Evolutionary conservation across 2,329 filamentous ascomycete genomes (phyloP).

Genomic region (Botrytis fabae): DNA sequence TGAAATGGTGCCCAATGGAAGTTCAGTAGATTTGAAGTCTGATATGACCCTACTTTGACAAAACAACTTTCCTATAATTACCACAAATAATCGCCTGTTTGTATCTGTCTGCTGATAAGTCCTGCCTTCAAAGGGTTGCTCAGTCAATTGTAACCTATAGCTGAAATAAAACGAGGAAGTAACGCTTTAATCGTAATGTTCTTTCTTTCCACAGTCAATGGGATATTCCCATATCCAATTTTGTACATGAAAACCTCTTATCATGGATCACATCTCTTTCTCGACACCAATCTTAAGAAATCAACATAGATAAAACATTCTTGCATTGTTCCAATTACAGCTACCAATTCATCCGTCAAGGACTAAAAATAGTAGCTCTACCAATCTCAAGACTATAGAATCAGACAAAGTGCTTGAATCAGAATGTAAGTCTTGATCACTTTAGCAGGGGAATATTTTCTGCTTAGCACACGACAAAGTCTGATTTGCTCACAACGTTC

Average conservation of each 20-base stretch:
- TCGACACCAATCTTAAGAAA: not conserved
- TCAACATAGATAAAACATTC: not conserved
- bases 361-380: not conserved
- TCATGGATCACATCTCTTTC: not conserved
- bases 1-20: not conserved
- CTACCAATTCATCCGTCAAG: not conserved
- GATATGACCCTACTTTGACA: not conserved
- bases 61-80: not conserved
- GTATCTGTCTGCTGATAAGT: not conserved
- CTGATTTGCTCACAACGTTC: not conserved
- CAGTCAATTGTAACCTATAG: not conserved
- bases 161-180: not conserved
- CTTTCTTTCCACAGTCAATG: not conserved
- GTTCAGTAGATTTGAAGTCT: not conserved
- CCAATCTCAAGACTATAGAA: not conserved
- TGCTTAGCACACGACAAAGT: not conserved
- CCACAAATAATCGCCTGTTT: not conserved
- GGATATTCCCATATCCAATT: not conserved
- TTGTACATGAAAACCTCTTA: not conserved
- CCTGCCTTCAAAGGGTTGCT: not conserved
- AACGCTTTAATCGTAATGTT: not conserved
- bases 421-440: not conserved
- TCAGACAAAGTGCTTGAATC: not conserved
- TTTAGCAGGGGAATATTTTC: not conserved
- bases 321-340: not conserved